phyloP scores from a whole-genome alignment of 148 eudicot genomes.

The Talinum fruticosum region DNA sequence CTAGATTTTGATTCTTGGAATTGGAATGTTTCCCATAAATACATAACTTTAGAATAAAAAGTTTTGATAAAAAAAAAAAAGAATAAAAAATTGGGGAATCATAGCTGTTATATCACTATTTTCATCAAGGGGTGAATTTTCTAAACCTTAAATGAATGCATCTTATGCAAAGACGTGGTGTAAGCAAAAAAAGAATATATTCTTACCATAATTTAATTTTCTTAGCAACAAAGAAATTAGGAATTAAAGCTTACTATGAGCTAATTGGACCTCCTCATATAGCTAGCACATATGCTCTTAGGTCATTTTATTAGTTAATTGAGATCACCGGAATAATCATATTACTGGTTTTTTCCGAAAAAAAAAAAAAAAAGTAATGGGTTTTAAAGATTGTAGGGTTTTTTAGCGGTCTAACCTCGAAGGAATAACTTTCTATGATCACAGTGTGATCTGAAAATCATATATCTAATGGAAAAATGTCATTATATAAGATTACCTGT shows the following conservation, averaged over 20 bases:
- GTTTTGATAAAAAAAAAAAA: too few relatives aligned
- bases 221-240: slow-evolving; percentile 4
- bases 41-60: background rate
- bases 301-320: background rate
- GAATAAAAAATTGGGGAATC: background rate
- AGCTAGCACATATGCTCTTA: slow-evolving; percentile 8
- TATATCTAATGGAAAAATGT: too few relatives aligned
- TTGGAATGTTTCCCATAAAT: background rate
- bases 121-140: background rate
- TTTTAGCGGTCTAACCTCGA: too few relatives aligned
- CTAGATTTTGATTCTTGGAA: background rate
- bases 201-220: background rate
- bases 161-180: background rate
- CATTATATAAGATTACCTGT: too few relatives aligned
- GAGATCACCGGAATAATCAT: background rate
- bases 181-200: slow-evolving; percentile 2
- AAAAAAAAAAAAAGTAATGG: too few relatives aligned
- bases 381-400: too few relatives aligned
- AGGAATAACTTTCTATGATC: too few relatives aligned
- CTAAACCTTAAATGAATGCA: background rate
- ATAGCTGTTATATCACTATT: slow-evolving; percentile 5
- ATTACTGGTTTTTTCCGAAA: too few relatives aligned
- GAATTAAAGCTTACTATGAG: background rate
- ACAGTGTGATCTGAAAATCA: too few relatives aligned
- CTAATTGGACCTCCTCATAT: background rate